phyloP scores from a whole-genome alignment of 805 yeast genomes.

The Saturnispora silvae region DNA sequence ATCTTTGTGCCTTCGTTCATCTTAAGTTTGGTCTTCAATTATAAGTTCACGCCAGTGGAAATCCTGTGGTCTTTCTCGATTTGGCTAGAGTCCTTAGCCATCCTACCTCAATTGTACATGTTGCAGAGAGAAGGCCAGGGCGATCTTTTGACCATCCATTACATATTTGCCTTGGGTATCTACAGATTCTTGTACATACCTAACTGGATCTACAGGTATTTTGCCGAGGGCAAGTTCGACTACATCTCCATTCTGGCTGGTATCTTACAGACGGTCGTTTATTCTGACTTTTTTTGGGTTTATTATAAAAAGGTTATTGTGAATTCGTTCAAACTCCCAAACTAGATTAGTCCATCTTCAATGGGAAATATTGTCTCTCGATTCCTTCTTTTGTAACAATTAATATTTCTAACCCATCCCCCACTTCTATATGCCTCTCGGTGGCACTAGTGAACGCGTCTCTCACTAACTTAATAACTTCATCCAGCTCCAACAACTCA shows the following conservation, averaged over 20 bases:
- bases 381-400: constrained; percentile 93
- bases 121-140: constrained; percentile 85
- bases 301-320: constrained; percentile 75
- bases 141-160: constrained; percentile 78
- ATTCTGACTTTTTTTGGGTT: constrained; percentile 92
- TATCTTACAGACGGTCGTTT: constrained; percentile 70
- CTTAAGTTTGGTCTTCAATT: constrained; percentile 51
- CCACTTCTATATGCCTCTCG: constrained; percentile 96
- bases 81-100: constrained; percentile 90
- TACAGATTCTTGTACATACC: constrained; percentile 87
- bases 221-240: constrained; percentile 53
- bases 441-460: constrained; percentile 96
- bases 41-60: constrained; percentile 51
- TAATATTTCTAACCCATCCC: constrained; percentile 87
- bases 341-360: constrained; percentile 67
- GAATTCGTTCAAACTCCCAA: constrained; percentile 58
- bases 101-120: constrained; percentile 86
- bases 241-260: constrained; percentile 70
- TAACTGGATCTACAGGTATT: constrained; percentile 88
- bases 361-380: constrained; percentile 67
- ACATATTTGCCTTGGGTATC: constrained; percentile 85
- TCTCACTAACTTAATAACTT: constrained; percentile 76
- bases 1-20: constrained; percentile 53
- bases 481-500: constrained; percentile 64
- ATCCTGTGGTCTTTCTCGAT: constrained; percentile 78